Evolutionary conservation across 371 early-diverging fungal species (phyloP), one percentile per base, ranked within the genome.

Genomic region (Circinella minor): DNA sequence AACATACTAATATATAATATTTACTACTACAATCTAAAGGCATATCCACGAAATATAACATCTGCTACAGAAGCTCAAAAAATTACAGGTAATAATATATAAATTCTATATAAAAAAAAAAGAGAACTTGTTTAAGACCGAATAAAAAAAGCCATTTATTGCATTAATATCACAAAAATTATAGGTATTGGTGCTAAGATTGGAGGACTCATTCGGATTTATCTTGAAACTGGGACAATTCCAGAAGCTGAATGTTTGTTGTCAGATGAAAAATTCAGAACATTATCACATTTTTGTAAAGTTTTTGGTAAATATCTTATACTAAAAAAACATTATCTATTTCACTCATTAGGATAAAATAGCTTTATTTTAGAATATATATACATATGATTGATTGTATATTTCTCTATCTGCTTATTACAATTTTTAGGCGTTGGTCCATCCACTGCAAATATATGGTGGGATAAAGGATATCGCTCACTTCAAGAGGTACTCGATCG

Each of bases 151-250:
- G 1, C 9, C 15, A 15, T 47, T 15, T 47, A 47, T 15, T 9
- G 3, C 4, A 7, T 8, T 4, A 55, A 55, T 8, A 55, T n/a
- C 8, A 3, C 8, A 57, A 3, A 5, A 57, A 57, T 37, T 15
- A 51, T 66, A 80, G 85, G 87, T 1, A 72, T 85, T 65, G 88
- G 88, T 7, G 60, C 61, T 7, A 87, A 84, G 63, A 86, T 87
- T 46, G 73, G 75, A 1, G 55, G 73, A 5, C 68, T 74, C 55
- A 79, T 84, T 14, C 59, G 63, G 47, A 49, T 67, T 4, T 85
- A 74, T 66, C 55, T 87, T 4, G 60, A 71, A 11, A 83, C 77
- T 2, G 84, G 83, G 0, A 76, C 77, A 18, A 84, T 88, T 14
- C 69, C 74, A 14, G 86, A 82, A 61, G 82, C 85, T 37, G 80